Conservation (phyloP, 2,329 filamentous ascomycete genomes). For the Aspergillus costaricaensis region DNA sequence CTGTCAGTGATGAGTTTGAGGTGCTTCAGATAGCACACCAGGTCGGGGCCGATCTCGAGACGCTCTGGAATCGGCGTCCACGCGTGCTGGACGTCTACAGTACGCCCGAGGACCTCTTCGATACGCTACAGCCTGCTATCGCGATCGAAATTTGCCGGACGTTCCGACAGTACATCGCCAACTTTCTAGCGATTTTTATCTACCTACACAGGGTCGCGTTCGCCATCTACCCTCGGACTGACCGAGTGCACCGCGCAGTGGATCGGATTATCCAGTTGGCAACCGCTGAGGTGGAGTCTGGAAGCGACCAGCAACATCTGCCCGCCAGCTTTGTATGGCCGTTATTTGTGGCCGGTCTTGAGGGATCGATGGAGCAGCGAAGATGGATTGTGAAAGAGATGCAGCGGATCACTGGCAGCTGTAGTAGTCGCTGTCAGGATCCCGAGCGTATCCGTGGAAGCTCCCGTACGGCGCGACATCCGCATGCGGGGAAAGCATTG, state of each 20-base stretch:
- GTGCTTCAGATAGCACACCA: constrained; percentile 41
- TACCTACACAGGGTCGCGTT: constrained; percentile 42
- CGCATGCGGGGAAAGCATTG: constrained; percentile 33
- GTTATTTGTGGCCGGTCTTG: constrained; percentile 37
- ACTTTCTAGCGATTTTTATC: constrained; percentile 39
- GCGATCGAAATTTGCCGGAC: constrained; percentile 33
- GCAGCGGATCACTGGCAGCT: constrained; percentile 30
- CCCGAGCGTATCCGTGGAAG: constrained; percentile 11
- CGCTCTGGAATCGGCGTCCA: constrained; percentile 37
- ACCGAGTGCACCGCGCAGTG: constrained; percentile 38
- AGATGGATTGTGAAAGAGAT: constrained; percentile 37
- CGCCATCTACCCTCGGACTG: constrained; percentile 40
- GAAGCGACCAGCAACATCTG: constrained; percentile 19
- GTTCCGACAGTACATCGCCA: constrained; percentile 39
- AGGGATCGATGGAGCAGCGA: constrained; percentile 34
- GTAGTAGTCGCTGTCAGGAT: not conserved
- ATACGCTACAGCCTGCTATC: constrained; percentile 28
- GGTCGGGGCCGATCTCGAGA: constrained; percentile 38
- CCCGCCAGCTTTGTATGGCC: constrained; percentile 40
- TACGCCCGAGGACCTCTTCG: constrained; percentile 29
- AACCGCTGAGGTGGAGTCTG: constrained; percentile 26
- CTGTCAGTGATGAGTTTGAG: constrained; percentile 41
- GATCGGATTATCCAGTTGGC: constrained; percentile 40
- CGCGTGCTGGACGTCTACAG: constrained; percentile 36
- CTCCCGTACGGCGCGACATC: constrained; percentile 26